Evolutionary conservation across 2,329 filamentous ascomycete species (phyloP), one percentile per base, ranked within the genome.

Genomic region (Penicillium sp.): DNA sequence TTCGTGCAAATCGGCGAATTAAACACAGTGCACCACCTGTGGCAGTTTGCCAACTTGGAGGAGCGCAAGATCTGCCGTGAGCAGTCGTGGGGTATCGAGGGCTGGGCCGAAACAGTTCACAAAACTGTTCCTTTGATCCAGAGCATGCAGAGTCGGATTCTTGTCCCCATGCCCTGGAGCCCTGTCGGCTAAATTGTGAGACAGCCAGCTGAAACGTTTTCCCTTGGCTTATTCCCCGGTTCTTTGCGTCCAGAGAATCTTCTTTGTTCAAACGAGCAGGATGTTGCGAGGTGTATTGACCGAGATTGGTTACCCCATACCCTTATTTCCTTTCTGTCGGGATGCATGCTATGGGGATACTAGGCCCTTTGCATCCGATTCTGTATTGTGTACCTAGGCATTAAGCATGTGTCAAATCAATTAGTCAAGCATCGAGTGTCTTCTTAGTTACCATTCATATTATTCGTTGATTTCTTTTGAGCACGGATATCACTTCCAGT

Each of bases 101-200:
- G 93, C 40, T 98, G 93, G 93, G 88, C 87, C 45, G 88, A 96
- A 64, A 96, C 91, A 22, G 93, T 97, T 33, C 93, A 98, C 77
- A 96, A 95, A 79, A 98, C 93, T 1, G 93, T 98, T 41, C 93
- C 93, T 29, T 78, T 98, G 56, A 98, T 98, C 62, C 90, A 96
- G 75, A 83, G 77, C 51, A 98, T 98, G 93, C 88, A 93, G 79
- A 95, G 88, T 65, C 80, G 87, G 61, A 89, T 98, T 62, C 70
- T 98, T 65, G 84, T 97, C 53, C 88, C 93, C 12, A 90, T 96
- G 85, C 87, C 89, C 8, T 98, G 93, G 93, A 95, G 88, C 55
- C 90, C 93, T 4, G 88, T 96, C 53, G 84, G 85, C 55, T 95
- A 77, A 59, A 52, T 48, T 37, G 35, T 24, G 32, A 45, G 37